Conservation (phyloP, 2,329 filamentous ascomycete species). For the Metarhizium sp. region DNA sequence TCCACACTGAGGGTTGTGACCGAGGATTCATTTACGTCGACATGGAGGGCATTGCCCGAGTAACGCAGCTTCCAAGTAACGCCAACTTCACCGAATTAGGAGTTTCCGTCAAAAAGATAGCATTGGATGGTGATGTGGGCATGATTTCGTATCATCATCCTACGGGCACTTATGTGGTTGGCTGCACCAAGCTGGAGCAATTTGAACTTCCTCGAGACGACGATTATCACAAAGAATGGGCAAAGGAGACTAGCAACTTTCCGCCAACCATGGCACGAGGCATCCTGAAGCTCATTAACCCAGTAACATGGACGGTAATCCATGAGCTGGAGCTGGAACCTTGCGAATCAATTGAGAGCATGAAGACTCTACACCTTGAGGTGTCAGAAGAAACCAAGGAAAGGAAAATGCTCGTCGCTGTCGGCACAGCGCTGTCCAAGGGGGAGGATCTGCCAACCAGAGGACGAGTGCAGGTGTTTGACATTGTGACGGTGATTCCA, state of each 20-base stretch:
- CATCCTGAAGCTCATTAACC: constrained; percentile 68
- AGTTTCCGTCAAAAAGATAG: constrained; percentile 64
- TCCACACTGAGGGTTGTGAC: constrained; percentile 70
- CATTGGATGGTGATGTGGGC: constrained; percentile 60
- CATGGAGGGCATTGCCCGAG: constrained; percentile 58
- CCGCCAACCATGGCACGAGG: constrained; percentile 64
- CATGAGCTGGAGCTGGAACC: constrained; percentile 65
- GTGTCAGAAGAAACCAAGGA: constrained; percentile 87
- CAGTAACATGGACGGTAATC: constrained; percentile 67
- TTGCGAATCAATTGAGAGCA: constrained; percentile 68
- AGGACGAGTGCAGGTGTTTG: constrained; percentile 82
- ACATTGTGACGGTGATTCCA: constrained; percentile 85
- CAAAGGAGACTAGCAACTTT: constrained; percentile 55
- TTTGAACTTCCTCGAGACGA: constrained; percentile 85
- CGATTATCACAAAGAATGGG: constrained; percentile 73
- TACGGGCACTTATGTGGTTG: constrained; percentile 67
- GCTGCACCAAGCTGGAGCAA: constrained; percentile 55
- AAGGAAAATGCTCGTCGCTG: constrained; percentile 68
- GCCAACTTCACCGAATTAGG: constrained; percentile 66
- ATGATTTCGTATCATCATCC: constrained; percentile 68
- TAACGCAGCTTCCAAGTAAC: constrained; percentile 59
- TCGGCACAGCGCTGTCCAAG: constrained; percentile 77
- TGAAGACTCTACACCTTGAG: constrained; percentile 78
- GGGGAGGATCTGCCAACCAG: constrained; percentile 85
- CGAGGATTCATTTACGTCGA: constrained; percentile 79